Conservation (phyloP, 768 basidiomycete genomes). For the Leccinum fibrillosum region DNA sequence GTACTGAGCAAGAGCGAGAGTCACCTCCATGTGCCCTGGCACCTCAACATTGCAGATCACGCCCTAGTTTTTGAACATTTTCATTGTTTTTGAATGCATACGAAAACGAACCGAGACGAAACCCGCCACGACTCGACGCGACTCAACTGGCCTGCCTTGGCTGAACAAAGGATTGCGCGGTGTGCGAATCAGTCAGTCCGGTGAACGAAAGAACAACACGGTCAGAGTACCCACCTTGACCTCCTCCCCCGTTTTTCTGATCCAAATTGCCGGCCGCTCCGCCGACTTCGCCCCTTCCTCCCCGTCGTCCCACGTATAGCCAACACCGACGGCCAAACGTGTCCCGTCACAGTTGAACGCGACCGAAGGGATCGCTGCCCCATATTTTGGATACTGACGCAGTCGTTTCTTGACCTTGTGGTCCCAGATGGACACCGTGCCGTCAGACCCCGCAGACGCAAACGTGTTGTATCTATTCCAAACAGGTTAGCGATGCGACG, state of each 20-base stretch:
- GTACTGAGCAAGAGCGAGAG: not conserved
- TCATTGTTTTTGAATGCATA: not conserved
- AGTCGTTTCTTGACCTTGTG: constrained; percentile 94
- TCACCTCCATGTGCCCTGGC: not conserved
- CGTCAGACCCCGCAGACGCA: constrained; percentile 92
- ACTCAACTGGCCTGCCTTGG: constrained; percentile 24
- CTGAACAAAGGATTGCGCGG: not conserved
- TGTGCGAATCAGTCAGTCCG: not conserved
- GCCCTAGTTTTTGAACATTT: not conserved
- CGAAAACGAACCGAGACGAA: not conserved
- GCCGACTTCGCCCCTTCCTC: constrained; percentile 67
- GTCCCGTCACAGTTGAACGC: constrained; percentile 83
- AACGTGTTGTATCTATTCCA: constrained; percentile 80
- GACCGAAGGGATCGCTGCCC: constrained; percentile 69
- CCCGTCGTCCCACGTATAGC: constrained; percentile 90
- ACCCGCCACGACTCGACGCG: not conserved
- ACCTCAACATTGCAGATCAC: not conserved
- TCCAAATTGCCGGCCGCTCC: constrained; percentile 56
- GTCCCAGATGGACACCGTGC: constrained; percentile 95
- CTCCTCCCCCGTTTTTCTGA: constrained; percentile 70
- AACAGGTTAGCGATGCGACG: not conserved
- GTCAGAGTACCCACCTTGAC: constrained; percentile 54
- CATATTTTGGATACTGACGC: constrained; percentile 83
- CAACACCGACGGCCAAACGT: constrained; percentile 77
- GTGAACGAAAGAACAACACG: not conserved